Conservation (phyloP, 495 filamentous ascomycete species). For the Penicillium paxilli region DNA sequence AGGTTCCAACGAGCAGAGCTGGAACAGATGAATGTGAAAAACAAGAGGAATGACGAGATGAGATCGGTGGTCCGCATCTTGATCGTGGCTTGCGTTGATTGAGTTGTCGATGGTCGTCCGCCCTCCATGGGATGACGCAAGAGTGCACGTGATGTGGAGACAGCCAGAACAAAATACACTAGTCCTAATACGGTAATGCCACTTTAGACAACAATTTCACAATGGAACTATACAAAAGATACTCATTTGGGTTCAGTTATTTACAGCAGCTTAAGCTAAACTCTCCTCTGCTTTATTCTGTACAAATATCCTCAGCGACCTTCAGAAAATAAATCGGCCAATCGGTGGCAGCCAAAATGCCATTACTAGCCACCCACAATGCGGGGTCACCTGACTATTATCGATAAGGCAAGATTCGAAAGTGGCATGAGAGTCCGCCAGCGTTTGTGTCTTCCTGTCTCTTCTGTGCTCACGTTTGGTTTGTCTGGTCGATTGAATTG, state of each 20-base stretch:
- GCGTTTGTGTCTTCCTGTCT: not conserved
- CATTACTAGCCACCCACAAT: no score
- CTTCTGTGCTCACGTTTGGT: constrained; percentile 2
- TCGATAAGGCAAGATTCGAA: constrained; percentile 14
- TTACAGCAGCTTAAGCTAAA: no score
- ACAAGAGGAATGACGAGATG: constrained; percentile 13
- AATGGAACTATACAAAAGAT: no score
- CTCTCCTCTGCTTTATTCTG: no score
- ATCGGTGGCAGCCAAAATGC: no score
- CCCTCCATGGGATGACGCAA: constrained; percentile 29
- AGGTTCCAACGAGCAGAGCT: constrained; percentile 18
- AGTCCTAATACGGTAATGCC: no score
- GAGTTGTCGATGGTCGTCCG: constrained; percentile 7
- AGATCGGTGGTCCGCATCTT: constrained; percentile 19
- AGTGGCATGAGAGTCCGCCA: constrained; percentile 12
- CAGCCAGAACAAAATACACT: constrained; percentile 2
- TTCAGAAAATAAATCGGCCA: no score
- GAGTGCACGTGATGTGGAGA: constrained; percentile 21
- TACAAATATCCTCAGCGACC: no score
- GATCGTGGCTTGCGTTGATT: constrained; percentile 3
- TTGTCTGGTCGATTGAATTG: constrained; percentile 18
- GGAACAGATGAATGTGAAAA: constrained; percentile 8
- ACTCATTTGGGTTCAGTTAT: no score
- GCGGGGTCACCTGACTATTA: not conserved
- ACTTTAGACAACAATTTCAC: no score